Evolutionary conservation across 1,284 basidiomycete species (phyloP), one percentile per base, ranked within the genome.

Genomic region (Naganishia liquefaciens): DNA sequence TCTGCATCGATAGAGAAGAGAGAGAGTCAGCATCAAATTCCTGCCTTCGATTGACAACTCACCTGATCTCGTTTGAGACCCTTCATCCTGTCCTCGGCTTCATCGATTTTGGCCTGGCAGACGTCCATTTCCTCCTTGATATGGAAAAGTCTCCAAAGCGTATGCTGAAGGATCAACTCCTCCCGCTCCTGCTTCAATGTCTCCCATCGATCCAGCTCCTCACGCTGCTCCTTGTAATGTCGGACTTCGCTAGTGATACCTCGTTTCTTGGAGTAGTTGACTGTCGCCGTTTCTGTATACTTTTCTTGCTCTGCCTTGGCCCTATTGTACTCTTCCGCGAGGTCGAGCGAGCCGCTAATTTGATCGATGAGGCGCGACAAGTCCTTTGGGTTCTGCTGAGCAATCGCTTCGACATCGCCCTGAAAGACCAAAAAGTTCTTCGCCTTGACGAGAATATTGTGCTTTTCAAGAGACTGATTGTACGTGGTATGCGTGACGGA

Each of bases 351-450:
- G 1, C 93, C 93, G 68, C 88, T 91, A 70, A 99, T 98, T 75
- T 97, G 93, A 72, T 99, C 96, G 55, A 99, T 90, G 50, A 99
- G 86, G 42, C 86, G 85, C 1, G 93, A 86, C 25, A 99, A 85
- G 70, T 96, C 93, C 70, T 88, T 88, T 10, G 94, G 86, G 1
- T 91, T 93, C 74, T 99, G 96, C 9, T 91, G 92, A 0, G 96
- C 96, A 52, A 99, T 91, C 2, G 93, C 91, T 80, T 99, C 96
- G 43, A 99, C 96, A 76, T 99, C 96, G 63, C 96, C 96, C 70
- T 97, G 93, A 80, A 99, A 99, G n/a, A 99, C 96, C 62, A 99
- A 87, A 75, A 99, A 99, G 82, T 99, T 99, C 81, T 97, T 97
- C 23, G 96, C 96, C 80, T 97, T 97, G 75, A 99, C 94, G 63